Conservation (phyloP, 2,329 filamentous ascomycete genomes). For the Tolypocladium endophyticum region DNA sequence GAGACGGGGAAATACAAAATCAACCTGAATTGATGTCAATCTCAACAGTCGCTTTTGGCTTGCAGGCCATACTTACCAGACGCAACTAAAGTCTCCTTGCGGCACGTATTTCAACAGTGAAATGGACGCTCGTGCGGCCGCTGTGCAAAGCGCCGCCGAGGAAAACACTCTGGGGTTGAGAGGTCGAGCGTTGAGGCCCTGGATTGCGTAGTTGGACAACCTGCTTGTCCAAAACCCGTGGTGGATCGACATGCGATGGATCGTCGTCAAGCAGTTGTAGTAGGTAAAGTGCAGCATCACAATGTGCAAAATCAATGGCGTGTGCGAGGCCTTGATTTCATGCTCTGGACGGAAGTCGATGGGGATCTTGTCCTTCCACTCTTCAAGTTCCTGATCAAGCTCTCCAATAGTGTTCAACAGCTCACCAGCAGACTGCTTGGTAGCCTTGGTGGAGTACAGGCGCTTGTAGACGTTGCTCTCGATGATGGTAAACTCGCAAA, state of each 20-base stretch:
- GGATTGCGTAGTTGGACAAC: slow-evolving; percentile 87
- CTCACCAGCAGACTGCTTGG: slow-evolving; percentile 85
- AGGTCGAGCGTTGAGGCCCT: slow-evolving; percentile 81
- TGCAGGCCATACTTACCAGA: slow-evolving; percentile 58
- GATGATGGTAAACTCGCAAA: slow-evolving; percentile 86
- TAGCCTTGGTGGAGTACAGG: slow-evolving; percentile 84
- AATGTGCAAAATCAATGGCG: slow-evolving; percentile 85
- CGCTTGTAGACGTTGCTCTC: slow-evolving; percentile 90
- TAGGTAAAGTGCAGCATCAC: slow-evolving; percentile 94
- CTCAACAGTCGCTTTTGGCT: neutral
- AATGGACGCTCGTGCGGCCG: slow-evolving; percentile 85
- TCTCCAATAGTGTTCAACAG: slow-evolving; percentile 92
- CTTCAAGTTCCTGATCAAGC: slow-evolving; percentile 77
- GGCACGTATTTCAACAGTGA: slow-evolving; percentile 93
- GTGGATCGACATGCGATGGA: slow-evolving; percentile 96
- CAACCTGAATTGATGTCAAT: slow-evolving; percentile 41
- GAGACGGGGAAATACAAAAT: slow-evolving; percentile 96
- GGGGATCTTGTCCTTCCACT: slow-evolving; percentile 94
- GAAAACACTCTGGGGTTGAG: slow-evolving; percentile 92
- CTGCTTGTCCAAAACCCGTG: slow-evolving; percentile 97
- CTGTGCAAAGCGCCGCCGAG: slow-evolving; percentile 84
- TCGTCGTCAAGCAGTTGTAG: slow-evolving; percentile 95
- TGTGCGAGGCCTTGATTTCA: slow-evolving; percentile 87
- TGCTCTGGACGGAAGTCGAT: slow-evolving; percentile 95
- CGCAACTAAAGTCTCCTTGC: slow-evolving; percentile 86